Percentiles rank a stretch among this genome's conserved stretches.
These are phyloP conservation scores for Zygoascus flipseniorum DNA, from an alignment of 805 yeast species.

Conservation along the genomic window DNA sequence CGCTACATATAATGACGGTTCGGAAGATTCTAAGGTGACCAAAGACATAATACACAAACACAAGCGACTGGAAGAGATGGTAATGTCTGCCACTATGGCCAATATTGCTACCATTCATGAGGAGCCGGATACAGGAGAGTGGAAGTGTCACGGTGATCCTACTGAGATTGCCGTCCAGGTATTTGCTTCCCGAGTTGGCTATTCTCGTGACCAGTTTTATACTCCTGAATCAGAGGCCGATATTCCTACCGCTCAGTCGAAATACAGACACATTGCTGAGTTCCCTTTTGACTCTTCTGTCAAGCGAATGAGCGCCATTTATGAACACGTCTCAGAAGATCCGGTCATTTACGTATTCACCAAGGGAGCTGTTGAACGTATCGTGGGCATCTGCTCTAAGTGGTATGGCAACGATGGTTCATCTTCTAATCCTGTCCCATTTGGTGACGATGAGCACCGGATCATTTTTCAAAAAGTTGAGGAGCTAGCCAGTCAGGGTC, in stretches of 20 bases:
- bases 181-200: constrained; percentile 51
- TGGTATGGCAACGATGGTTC: constrained; percentile 35
- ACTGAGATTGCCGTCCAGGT: constrained; percentile 86
- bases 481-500: constrained; percentile 53
- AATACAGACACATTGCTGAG: constrained; percentile 43
- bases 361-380: constrained; percentile 73
- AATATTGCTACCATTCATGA: constrained; percentile 63
- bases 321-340: constrained; percentile 26
- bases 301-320: constrained; percentile 64
- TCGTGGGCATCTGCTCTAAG: constrained; percentile 44
- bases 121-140: constrained; percentile 35
- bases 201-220: constrained; percentile 13
- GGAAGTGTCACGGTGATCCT: constrained; percentile 85
- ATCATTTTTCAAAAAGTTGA: constrained; percentile 49
- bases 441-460: constrained; percentile 26
- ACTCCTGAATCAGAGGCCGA: not conserved
- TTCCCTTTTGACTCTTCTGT: constrained; percentile 69
- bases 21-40: constrained; percentile 4
- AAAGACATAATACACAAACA: not conserved
- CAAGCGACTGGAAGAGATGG: constrained; percentile 40
- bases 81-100: constrained; percentile 63
- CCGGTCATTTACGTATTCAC: constrained; percentile 36
- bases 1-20: constrained; percentile 27
- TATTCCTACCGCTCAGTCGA: not conserved
- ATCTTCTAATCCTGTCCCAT: constrained; percentile 21